A percentile compares a stretch with the other conserved stretches of the same genome.
Conservation (phyloP, 176 grass and related monocot genomes). For the Triticum turgidum region DNA sequence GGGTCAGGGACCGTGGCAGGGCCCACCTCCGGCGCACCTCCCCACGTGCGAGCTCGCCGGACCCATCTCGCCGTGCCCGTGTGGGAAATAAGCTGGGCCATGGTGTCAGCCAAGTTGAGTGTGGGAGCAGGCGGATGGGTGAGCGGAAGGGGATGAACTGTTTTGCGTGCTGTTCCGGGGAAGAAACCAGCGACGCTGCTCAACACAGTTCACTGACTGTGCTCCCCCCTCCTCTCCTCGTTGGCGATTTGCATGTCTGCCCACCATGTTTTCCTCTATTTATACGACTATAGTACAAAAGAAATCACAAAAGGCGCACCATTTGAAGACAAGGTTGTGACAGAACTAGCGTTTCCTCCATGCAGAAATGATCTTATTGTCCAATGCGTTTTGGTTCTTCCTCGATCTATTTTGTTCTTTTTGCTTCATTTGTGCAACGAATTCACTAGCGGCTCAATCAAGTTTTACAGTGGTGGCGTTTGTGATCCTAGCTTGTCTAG, state of each 20-base stretch:
- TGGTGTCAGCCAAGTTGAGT: not conserved
- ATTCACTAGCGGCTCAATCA: too few species aligned
- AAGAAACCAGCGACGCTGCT: not conserved
- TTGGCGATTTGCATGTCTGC: not conserved
- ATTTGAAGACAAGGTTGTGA: too few species aligned
- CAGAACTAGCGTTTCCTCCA: too few species aligned
- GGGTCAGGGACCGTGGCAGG: not conserved
- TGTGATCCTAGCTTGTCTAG: too few species aligned
- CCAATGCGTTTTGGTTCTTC: too few species aligned
- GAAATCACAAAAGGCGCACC: not conserved
- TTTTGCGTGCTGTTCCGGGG: conserved; percentile 1
- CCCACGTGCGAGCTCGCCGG: conserved; percentile 37
- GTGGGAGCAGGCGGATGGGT: not conserved
- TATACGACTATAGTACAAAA: not conserved
- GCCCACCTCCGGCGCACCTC: not conserved
- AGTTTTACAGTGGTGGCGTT: too few species aligned
- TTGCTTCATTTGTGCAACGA: too few species aligned
- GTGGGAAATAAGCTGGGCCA: conserved; percentile 15
- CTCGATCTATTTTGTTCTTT: too few species aligned
- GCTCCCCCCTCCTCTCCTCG: not conserved
- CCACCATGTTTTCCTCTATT: not conserved
- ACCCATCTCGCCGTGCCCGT: not conserved
- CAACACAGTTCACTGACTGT: conserved; percentile 21
- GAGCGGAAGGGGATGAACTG: conserved; percentile 4
- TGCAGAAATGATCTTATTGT: too few species aligned